Percentiles rank a stretch among this genome's conserved stretches.
These are phyloP conservation scores for Daldinia bambusicola DNA, from an alignment of 495 filamentous ascomycete species.

Conservation along the genomic window DNA sequence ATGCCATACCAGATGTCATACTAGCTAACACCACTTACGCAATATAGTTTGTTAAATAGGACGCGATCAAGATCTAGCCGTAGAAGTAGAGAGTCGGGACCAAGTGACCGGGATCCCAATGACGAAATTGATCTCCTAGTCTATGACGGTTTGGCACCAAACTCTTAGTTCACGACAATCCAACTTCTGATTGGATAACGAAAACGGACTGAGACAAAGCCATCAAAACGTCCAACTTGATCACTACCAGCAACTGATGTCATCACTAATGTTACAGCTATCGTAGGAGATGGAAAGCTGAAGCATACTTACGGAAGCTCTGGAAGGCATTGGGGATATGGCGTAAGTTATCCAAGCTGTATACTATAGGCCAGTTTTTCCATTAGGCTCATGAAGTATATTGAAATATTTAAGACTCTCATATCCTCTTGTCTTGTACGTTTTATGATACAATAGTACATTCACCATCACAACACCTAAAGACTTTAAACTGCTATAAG, in stretches of 20 bases:
- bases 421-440: neutral
- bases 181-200: conserved; percentile 35
- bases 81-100: conserved; percentile 15
- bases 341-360: conserved; percentile 8
- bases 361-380: conserved; percentile 6
- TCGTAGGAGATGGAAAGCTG: conserved; percentile 11
- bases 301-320: conserved; percentile 14
- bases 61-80: conserved; percentile 28
- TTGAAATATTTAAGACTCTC: conserved; percentile 30
- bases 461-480: neutral
- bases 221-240: conserved; percentile 21
- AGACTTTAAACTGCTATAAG: neutral
- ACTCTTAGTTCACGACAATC: conserved; percentile 31
- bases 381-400: conserved; percentile 3
- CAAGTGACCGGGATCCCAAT: conserved; percentile 30
- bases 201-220: conserved; percentile 38
- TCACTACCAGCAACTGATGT: conserved; percentile 34
- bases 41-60: conserved; percentile 23
- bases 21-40: conserved; percentile 29
- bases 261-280: conserved; percentile 28
- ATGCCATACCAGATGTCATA: neutral
- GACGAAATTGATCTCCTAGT: conserved; percentile 36
- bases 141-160: conserved; percentile 22
- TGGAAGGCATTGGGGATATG: neutral
- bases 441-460: neutral